phyloP scores from a whole-genome alignment of 2,329 filamentous ascomycete genomes.

The Hirsutella rhossiliensis region DNA sequence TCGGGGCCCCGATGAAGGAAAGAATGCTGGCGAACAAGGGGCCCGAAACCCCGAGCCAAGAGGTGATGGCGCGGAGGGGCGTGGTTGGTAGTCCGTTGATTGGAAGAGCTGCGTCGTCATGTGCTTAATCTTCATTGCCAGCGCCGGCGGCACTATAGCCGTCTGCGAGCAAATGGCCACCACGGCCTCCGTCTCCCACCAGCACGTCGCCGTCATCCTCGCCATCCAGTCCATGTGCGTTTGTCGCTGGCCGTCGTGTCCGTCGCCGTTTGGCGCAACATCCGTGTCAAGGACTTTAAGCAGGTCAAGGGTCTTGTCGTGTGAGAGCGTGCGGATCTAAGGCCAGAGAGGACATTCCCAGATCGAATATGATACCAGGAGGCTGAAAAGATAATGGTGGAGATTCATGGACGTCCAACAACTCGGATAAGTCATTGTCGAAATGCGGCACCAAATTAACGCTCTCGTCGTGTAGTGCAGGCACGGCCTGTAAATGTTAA shows the following conservation, averaged over 20 bases:
- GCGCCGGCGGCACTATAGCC: constrained; percentile 11
- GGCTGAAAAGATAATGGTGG: too few relatives aligned
- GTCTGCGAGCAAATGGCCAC: constrained; percentile 20
- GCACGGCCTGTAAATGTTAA: too few relatives aligned
- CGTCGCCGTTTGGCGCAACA: constrained; percentile 11
- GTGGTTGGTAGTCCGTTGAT: background rate
- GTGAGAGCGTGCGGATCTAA: background rate
- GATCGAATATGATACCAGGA: too few relatives aligned
- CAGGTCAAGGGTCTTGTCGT: constrained; percentile 5
- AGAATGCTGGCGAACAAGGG: background rate
- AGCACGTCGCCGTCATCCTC: constrained; percentile 19
- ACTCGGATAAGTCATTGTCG: too few relatives aligned
- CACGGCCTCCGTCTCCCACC: constrained; percentile 18
- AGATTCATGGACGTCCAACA: too few relatives aligned
- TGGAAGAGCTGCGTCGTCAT: constrained; percentile 15
- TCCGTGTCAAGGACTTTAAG: constrained; percentile 8
- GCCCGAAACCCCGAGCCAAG: background rate
- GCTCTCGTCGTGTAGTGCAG: too few relatives aligned
- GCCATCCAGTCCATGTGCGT: constrained; percentile 17
- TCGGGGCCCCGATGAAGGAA: background rate
- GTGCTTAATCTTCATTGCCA: constrained; percentile 25
- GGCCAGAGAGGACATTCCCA: too few relatives aligned
- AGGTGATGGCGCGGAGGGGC: background rate
- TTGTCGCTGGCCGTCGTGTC: background rate
- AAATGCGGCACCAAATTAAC: too few relatives aligned